Conservation (phyloP, 495 filamentous ascomycete genomes). For the Hypoxylon crocopeplum region DNA sequence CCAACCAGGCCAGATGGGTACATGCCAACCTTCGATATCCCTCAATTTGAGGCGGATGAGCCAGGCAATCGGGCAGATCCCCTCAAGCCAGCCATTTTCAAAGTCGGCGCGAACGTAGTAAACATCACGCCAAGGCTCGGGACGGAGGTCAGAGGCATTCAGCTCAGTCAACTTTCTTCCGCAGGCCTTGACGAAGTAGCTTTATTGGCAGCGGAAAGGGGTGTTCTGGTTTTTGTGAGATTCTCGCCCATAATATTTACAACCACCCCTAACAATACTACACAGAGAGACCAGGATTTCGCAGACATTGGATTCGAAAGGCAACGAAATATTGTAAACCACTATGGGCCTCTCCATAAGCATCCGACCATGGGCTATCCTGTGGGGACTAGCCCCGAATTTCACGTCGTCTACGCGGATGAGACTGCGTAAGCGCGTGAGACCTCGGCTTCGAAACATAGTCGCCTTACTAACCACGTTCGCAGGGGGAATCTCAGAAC, state of each 20-base stretch:
- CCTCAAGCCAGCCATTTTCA: slow-evolving; percentile 17
- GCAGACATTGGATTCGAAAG: slow-evolving; percentile 63
- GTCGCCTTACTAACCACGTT: slow-evolving; percentile 60
- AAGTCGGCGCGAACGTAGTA: slow-evolving; percentile 19
- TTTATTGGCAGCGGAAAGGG: slow-evolving; percentile 50
- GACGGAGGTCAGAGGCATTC: slow-evolving; percentile 51
- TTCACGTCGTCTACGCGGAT: slow-evolving; percentile 58
- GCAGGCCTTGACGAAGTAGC: slow-evolving; percentile 53
- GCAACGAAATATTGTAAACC: slow-evolving; percentile 38
- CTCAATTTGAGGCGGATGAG: slow-evolving; percentile 21
- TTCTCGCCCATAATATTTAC: too few species aligned
- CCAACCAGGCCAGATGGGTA: slow-evolving; percentile 21
- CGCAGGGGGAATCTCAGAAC: slow-evolving; percentile 57
- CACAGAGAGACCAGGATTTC: slow-evolving; percentile 49
- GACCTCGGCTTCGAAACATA: slow-evolving; percentile 45
- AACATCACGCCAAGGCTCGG: slow-evolving; percentile 51
- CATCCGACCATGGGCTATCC: slow-evolving; percentile 23
- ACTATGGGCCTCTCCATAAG: slow-evolving; percentile 31
- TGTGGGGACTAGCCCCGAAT: slow-evolving; percentile 13
- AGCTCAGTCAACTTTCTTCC: slow-evolving; percentile 48
- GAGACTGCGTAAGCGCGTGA: slow-evolving; percentile 66
- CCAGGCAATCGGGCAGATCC: slow-evolving; percentile 31
- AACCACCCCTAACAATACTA: background rate
- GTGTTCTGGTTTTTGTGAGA: slow-evolving; percentile 48
- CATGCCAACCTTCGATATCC: slow-evolving; percentile 9